A percentile compares a stretch with the other conserved stretches of the same genome.
phyloP scores from a whole-genome alignment of 2,329 filamentous ascomycete species.

The Botryotinia globosa region DNA sequence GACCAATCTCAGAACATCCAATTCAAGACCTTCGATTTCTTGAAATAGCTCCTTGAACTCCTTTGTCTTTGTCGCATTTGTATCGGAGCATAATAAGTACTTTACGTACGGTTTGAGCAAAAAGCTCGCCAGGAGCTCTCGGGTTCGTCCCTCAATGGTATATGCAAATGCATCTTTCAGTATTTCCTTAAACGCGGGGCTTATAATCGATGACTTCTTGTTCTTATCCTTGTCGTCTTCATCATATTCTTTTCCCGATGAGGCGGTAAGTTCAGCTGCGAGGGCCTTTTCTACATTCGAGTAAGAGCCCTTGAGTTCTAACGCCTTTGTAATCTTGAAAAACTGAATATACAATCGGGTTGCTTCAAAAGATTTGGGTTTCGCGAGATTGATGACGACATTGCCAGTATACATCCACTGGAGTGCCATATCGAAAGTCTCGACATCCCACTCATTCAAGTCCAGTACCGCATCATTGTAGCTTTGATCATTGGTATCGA shows the following conservation, averaged over 20 bases:
- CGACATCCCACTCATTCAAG: not conserved
- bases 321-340: not conserved
- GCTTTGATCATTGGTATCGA: not conserved
- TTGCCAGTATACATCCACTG: slow-evolving; percentile 18
- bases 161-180: not conserved
- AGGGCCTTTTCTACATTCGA: not conserved
- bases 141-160: not conserved
- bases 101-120: not conserved
- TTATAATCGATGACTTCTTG: not conserved
- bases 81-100: not conserved
- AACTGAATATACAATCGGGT: not conserved
- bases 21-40: not conserved
- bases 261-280: not conserved
- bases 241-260: not conserved
- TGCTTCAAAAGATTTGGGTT: not conserved
- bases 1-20: not conserved
- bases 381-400: not conserved
- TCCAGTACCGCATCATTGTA: not conserved
- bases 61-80: not conserved
- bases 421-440: slow-evolving; percentile 10
- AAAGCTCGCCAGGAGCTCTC: not conserved
- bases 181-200: not conserved
- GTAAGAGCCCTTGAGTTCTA: not conserved
- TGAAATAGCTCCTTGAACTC: not conserved
- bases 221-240: not conserved